Conservation (phyloP, 306 rosid species). For the Vachellia pachyceras region DNA sequence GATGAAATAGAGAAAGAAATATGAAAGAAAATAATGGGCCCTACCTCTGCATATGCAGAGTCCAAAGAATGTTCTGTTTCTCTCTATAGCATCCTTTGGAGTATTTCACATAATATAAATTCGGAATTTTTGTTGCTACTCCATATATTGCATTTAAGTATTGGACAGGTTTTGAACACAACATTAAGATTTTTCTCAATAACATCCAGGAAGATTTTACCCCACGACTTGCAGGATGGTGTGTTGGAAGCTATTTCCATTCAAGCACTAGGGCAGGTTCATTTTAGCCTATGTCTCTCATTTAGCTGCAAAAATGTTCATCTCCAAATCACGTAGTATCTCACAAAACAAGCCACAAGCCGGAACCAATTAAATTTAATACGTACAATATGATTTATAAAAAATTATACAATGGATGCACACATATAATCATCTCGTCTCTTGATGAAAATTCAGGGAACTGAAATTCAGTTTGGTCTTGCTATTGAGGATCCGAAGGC, state of each 20-base stretch:
- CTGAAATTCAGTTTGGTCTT: slow-evolving; percentile 94
- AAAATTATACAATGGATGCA: not conserved
- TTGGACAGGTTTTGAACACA: slow-evolving; percentile 25
- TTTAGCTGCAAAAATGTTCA: not conserved
- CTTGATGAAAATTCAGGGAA: slow-evolving; percentile 62
- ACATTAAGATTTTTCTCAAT: slow-evolving; percentile 20
- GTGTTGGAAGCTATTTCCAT: slow-evolving; percentile 78
- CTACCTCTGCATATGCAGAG: not conserved
- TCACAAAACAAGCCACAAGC: no score
- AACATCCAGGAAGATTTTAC: slow-evolving; percentile 66
- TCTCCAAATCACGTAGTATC: not conserved
- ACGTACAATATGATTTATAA: not conserved
- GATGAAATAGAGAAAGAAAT: not conserved
- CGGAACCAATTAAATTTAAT: no score
- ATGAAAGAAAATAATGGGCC: not conserved
- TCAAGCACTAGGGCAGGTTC: slow-evolving; percentile 95
- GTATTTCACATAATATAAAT: not conserved
- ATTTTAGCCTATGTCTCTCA: slow-evolving; percentile 26
- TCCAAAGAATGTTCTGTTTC: not conserved
- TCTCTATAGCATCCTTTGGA: not conserved
- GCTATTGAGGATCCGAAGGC: slow-evolving; percentile 93
- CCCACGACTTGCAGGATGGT: slow-evolving; percentile 71
- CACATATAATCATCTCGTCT: slow-evolving; percentile 3
- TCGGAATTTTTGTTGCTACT: not conserved
- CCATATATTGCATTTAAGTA: not conserved